Base-by-base conservation (phyloP, 2,329 filamentous ascomycete genomes). In the Pseudopithomyces chartarum region DNA sequence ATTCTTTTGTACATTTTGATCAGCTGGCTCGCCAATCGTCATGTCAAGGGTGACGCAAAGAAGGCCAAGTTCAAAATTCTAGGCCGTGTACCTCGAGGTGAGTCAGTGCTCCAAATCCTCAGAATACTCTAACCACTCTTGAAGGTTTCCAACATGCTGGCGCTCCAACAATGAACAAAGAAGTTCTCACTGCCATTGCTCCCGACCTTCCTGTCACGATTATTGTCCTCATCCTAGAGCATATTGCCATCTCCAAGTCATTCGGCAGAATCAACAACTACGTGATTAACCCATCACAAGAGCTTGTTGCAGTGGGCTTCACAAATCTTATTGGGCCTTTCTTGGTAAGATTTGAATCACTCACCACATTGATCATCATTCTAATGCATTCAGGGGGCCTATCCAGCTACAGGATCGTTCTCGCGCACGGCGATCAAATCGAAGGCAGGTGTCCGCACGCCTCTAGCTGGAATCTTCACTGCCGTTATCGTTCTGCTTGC, bases 191-290 rank as follows among this genome's bases (percentile, higher is more conserved):
- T 2, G 78, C 85, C 0, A 92, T 96, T 69, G 82, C 84, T 0
- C 80, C 82, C 29, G 84, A 97, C 61, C 81, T 99, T 2, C 95
- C 95, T 0, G 90, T 90, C 6, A 89, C 90, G 0, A 88, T 97
- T 54, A 96, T 98, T 64, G 92, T 99, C 17, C 83, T 98, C 56
- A 83, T 99, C 32, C 96, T 98, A 61, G 95, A 99, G 78, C 94
- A 99, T 73, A 96, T 98, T 67, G 92, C 94, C 43, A 98, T 98
- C 62, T 92, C 93, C 20, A 99, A 98, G 76, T 97, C 93, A 0
- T 98, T 99, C 66, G 94, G 95, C 11, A 86, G 94, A 59, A 86
- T 97, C 66, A 97, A 97, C 81, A 96, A 97, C 79, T 99, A 99
- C 77, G 89, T 87, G n/a, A 97, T 99, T 72, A 89, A 97, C 66